Evolutionary conservation across 805 yeast genomes (phyloP), one percentile per base, ranked within the genome.

Genomic region (Saturnispora mendoncae): DNA sequence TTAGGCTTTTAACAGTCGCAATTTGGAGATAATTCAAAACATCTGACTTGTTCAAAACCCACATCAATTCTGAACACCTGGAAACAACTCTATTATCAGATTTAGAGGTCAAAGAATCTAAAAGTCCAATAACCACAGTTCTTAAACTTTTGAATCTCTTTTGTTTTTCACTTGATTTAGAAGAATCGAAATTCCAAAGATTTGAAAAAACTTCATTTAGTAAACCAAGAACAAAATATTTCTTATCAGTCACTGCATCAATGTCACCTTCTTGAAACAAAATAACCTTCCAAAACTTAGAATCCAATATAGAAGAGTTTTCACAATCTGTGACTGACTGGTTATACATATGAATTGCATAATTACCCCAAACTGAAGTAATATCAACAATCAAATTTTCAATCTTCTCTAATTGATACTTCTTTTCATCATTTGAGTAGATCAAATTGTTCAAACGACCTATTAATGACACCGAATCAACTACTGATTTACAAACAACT

Each of bases 391-490:
- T 39, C 3, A 59, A 45, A 2, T 47, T 46, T 33, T 61, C 60
- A 2, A 58, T 36, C 2, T 54, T 46, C 3, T 42, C 33, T 2
- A 60, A 45, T 1, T 43, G 23, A 3, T 61, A 34, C 0, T 38
- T n/a, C 17, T 40, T 40, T 3, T 33, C 41, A 17, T 28, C 28
- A 1, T 49, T 42, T 23, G 61, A 64, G 0, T 48, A 26, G 3
- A 68, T 39, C 4, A 69, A 40, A 1, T 58, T 48, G 10, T 53
- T 46, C 3, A 74, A 43, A 48, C 76, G 66, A 33, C 57, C 54
- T 1, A 76, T 39, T 1, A 73, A 52, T 4, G 69, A 73, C 18
- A 72, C 64, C 7, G 69, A 58, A 49, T 79, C 84, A 25, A 71
- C 49, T 24, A 67, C 68, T 10, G 70, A 55, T 7, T 64, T 60